Conservation (phyloP, 2,329 filamentous ascomycete species). For the Colletotrichum shisoi region DNA sequence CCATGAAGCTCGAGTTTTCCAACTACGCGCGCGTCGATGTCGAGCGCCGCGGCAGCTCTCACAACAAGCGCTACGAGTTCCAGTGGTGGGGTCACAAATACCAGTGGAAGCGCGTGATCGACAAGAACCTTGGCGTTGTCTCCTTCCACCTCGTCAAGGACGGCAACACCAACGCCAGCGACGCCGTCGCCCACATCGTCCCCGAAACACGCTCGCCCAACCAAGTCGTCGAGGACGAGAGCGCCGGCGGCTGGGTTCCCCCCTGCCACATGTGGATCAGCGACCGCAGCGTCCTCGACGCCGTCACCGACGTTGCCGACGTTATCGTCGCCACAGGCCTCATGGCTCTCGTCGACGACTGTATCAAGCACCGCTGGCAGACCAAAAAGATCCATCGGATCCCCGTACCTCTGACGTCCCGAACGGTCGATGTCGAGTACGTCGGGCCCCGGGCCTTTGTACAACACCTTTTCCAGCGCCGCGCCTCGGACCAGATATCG, state of each 20-base stretch:
- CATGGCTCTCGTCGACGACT: conserved; percentile 87
- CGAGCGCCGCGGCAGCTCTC: conserved; percentile 70
- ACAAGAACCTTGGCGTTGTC: conserved; percentile 72
- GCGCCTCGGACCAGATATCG: conserved; percentile 50
- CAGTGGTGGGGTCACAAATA: conserved; percentile 92
- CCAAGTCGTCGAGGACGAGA: conserved; percentile 75
- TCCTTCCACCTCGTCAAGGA: conserved; percentile 82
- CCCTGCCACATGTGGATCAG: conserved; percentile 91
- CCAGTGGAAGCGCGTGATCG: conserved; percentile 78
- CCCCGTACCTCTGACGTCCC: conserved; percentile 49
- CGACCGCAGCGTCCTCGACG: conserved; percentile 73
- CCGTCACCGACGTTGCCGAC: conserved; percentile 82
- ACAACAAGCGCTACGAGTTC: conserved; percentile 83
- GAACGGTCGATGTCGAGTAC: conserved; percentile 46
- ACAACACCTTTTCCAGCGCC: conserved; percentile 53
- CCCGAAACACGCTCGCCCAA: conserved; percentile 77
- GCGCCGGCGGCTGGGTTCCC: conserved; percentile 86
- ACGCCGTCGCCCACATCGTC: conserved; percentile 81
- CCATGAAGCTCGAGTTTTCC: conserved; percentile 90
- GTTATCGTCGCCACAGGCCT: conserved; percentile 91
- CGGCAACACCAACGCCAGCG: conserved; percentile 57
- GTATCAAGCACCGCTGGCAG: conserved; percentile 81
- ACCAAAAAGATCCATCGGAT: conserved; percentile 55
- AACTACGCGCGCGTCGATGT: conserved; percentile 96
- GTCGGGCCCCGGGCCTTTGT: conserved; percentile 48